phyloP scores from a whole-genome alignment of 176 grass and related monocot genomes.

The Alloteropsis semialata region DNA sequence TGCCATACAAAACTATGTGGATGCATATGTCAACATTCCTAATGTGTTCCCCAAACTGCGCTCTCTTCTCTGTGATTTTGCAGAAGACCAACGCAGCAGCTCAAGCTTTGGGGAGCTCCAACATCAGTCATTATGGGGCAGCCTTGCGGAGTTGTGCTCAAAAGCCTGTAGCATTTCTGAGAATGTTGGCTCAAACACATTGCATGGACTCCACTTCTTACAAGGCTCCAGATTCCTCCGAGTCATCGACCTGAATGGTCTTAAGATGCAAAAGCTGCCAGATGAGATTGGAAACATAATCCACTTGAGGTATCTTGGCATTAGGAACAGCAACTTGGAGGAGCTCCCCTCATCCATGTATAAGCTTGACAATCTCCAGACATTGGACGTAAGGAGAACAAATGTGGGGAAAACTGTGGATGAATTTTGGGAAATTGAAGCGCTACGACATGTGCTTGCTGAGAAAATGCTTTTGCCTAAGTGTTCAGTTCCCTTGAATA shows the following conservation, averaged over 20 bases:
- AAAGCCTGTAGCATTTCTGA: conserved; percentile 26
- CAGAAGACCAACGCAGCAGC: conserved; percentile 41
- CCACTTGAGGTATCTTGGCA: conserved; percentile 48
- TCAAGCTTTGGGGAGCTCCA: not conserved
- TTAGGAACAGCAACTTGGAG: conserved; percentile 38
- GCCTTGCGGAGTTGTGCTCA: conserved; percentile 25
- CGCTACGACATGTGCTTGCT: conserved; percentile 44
- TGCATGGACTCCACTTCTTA: conserved; percentile 31
- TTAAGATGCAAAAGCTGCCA: conserved; percentile 36
- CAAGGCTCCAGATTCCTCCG: conserved; percentile 39
- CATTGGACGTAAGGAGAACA: conserved; percentile 41
- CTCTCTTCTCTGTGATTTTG: conserved; percentile 46
- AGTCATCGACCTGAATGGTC: conserved; percentile 37
- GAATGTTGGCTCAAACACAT: not conserved
- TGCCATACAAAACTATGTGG: conserved; percentile 41
- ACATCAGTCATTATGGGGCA: conserved; percentile 23
- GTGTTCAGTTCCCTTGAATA: conserved; percentile 34
- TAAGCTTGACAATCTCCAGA: conserved; percentile 49
- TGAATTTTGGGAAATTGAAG: conserved; percentile 47
- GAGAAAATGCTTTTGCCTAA: conserved; percentile 32
- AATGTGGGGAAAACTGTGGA: conserved; percentile 7
- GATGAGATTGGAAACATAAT: conserved; percentile 47
- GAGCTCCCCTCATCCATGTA: conserved; percentile 35
- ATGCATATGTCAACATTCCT: conserved; percentile 28
- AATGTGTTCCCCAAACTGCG: conserved; percentile 47